Base-by-base conservation (phyloP, 345 rosid genomes). In the Citrus hindsii region DNA sequence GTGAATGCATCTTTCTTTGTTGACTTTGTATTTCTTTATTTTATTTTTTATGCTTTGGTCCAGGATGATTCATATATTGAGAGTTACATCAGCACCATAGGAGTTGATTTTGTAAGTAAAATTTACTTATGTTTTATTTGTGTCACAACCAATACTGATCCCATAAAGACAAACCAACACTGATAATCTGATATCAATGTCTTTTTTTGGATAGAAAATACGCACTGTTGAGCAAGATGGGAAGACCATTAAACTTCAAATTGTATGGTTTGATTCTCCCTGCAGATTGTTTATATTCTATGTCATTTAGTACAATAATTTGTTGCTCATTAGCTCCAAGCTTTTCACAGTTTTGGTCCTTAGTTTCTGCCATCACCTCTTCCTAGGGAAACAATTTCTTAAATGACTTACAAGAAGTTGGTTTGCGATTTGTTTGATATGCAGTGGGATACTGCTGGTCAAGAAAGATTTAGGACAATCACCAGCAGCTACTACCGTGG, bases 391-490 rank as follows among this genome's bases (percentile, higher is more conserved):
- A 71, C 51, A 28, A 40, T 46, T 78, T 74, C 24, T 64, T 24
- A 53, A 53, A 63, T 13, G 16, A 67, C 32, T 77, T 42, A 25
- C 58, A 40, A 66, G 58, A 40, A 48, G 67, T 67, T 77, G 59
- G 76, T 64, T 73, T 53, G 33, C 38, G 66, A 32, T 40, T 71
- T 70, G 51, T 78, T 82, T 10, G 65, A 56, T 37, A 14, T 81
- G 77, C 90, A 94, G 98, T 94, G 98, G 98, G 98, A 94, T 84
- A 94, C 98, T 67, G 98, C 98, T 74, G 98, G 98, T 28, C 98
- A 94, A 87, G 98, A 94, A 83, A 87, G 98, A 28, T 94, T 93
- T 80, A 90, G 98, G 87, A 94, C 98, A 32, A 94, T 93, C 79
- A 93, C 98, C 53, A 94, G 98, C 82, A 94, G 98, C 85, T 94